Conservation (phyloP, 768 basidiomycete species). For the Hypholoma fasciculare region DNA sequence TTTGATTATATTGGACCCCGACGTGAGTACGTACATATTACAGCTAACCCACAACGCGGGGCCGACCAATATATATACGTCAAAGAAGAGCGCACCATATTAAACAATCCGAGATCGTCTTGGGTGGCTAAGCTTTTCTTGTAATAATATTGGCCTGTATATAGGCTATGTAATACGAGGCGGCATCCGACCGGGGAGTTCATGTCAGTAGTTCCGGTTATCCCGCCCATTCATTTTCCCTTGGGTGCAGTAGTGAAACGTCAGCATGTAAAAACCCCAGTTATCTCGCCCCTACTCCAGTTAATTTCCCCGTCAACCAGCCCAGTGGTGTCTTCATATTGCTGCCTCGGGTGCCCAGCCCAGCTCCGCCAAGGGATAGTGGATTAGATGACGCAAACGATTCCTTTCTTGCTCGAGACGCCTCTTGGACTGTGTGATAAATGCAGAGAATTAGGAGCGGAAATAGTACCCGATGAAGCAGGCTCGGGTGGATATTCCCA, state of each 20-base stretch:
- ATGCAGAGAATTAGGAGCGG: slow-evolving; percentile 7
- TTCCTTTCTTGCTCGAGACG: slow-evolving; percentile 71
- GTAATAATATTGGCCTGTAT: not conserved
- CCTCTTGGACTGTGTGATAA: slow-evolving; percentile 56
- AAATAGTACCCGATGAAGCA: not conserved
- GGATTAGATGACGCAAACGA: slow-evolving; percentile 84
- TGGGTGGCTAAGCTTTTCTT: not conserved
- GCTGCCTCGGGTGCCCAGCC: slow-evolving; percentile 59
- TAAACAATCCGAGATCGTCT: not conserved
- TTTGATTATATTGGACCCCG: not conserved
- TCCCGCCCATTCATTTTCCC: not conserved
- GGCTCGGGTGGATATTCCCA: slow-evolving; percentile 1
- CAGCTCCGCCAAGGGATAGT: slow-evolving; percentile 68
- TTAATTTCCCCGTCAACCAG: slow-evolving; percentile 76
- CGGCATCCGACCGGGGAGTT: not conserved
- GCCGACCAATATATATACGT: not conserved
- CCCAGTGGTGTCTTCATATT: slow-evolving; percentile 72
- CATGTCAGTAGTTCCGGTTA: not conserved
- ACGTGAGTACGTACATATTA: not conserved
- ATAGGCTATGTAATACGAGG: not conserved
- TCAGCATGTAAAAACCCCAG: not conserved
- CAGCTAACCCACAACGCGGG: not conserved
- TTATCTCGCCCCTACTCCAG: slow-evolving; percentile 60
- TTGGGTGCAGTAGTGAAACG: slow-evolving; percentile 2
- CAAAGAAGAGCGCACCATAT: not conserved